Base-by-base conservation (phyloP, 2,329 filamentous ascomycete species). In the Fusarium albidum region DNA sequence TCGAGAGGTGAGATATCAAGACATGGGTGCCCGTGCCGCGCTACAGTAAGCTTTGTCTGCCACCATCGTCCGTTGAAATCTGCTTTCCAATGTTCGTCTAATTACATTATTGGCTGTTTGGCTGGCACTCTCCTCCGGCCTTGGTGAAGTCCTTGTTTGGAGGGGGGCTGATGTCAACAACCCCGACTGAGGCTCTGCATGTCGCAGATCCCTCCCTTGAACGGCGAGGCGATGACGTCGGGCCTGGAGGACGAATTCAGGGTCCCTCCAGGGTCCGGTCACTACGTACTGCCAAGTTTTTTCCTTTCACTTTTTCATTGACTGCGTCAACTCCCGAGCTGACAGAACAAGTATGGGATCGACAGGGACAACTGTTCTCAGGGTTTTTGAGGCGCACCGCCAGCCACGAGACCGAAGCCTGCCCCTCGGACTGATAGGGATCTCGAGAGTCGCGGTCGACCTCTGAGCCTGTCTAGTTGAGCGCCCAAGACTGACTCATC, bases 191-290 rank as follows among this genome's bases (percentile, higher is more conserved):
- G 49, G 55, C 43, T 58, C 58, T 55, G 32, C 35, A 31, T 51
- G n/a, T 27, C 43, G 63, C 44, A 54, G 61, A 66, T 66, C 61
- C 34, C 45, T 48, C 47, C 51, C 38, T 28, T 51, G 38, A 28
- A 38, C 18, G 13, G 18, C 14, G 9, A 27, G 11, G 21, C 35
- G 26, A 54, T 65, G 61, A 66, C 63, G 58, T 64, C 45, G 49
- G 27, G 38, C 41, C 31, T 10, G 42, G 34, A 42, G 39, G 46
- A 49, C 15, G 49, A 50, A 52, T 57, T 52, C 49, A 63, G 61
- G 61, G 63, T 65, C 58, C 51, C 52, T 26, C 25, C 47, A 39
- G 38, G 41, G 25, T 21, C 21, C 32, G 18, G 26, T 47, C 38
- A 32, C 28, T 42, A n/a, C n/a, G n/a, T n/a, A n/a, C n/a, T n/a